Evolutionary conservation across 768 basidiomycete genomes (phyloP).

Genomic region (Boletus rubescentipes): DNA sequence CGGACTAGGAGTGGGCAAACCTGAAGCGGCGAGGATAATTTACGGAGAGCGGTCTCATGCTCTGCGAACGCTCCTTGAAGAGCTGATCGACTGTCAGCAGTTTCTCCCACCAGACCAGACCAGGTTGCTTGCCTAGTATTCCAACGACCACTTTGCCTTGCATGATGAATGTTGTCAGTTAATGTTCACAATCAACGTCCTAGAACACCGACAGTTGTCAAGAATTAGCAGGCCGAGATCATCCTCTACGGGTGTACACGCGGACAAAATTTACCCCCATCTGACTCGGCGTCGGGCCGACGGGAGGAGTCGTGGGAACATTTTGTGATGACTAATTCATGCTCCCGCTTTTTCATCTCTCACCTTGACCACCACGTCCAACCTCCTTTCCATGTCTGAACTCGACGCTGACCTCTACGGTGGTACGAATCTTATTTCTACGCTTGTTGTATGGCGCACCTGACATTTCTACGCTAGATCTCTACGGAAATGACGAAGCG

Average conservation of each 20-base stretch:
- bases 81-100: constrained; percentile 45
- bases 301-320: constrained; percentile 25
- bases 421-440: constrained; percentile 44
- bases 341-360: constrained; percentile 27
- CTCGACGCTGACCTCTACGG: constrained; percentile 90
- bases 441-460: not conserved
- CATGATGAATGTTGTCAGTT: constrained; percentile 5
- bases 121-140: constrained; percentile 46
- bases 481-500: constrained; percentile 62
- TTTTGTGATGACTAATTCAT: constrained; percentile 27
- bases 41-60: constrained; percentile 71
- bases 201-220: not conserved
- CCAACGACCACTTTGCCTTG: constrained; percentile 38
- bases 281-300: constrained; percentile 14
- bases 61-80: constrained; percentile 93
- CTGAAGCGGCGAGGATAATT: constrained; percentile 45
- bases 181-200: not conserved
- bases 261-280: not conserved
- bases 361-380: constrained; percentile 36
- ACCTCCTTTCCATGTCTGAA: constrained; percentile 56
- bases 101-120: not conserved
- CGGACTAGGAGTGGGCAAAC: constrained; percentile 62
- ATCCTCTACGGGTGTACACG: not conserved
- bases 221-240: not conserved
- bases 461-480: constrained; percentile 43